Evolutionary conservation across 495 filamentous ascomycete genomes (phyloP).

Genomic region (Corynascus novoguineensis): DNA sequence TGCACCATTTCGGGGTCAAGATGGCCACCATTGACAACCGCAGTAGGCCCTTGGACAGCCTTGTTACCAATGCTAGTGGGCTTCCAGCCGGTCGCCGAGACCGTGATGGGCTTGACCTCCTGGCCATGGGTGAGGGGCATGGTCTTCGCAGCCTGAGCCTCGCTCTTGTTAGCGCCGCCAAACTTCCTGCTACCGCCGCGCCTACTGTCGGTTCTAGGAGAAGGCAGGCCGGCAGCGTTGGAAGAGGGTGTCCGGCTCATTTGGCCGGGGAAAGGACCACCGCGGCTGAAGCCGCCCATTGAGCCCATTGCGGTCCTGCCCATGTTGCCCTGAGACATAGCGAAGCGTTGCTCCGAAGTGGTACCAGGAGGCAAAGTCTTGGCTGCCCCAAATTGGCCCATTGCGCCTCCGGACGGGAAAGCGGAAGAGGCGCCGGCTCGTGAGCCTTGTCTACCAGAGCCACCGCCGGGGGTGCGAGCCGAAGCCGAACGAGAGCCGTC

Average conservation of each 20-base stretch:
- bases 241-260: conserved; percentile 48
- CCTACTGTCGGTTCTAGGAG: conserved; percentile 48
- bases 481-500: conserved; percentile 67
- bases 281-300: conserved; percentile 53
- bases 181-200: conserved; percentile 52
- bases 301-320: conserved; percentile 47
- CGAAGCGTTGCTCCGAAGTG: conserved; percentile 60
- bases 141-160: conserved; percentile 62
- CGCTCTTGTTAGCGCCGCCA: conserved; percentile 47
- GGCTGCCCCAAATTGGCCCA: conserved; percentile 62
- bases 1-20: conserved; percentile 92
- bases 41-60: conserved; percentile 29
- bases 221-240: conserved; percentile 40
- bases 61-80: conserved; percentile 61
- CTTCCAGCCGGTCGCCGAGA: conserved; percentile 78
- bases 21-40: conserved; percentile 47
- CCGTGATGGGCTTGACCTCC: conserved; percentile 72
- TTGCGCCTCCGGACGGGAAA: conserved; percentile 46
- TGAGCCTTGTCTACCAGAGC: conserved; percentile 45
- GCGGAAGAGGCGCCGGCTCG: conserved; percentile 36
- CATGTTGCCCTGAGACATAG: conserved; percentile 38
- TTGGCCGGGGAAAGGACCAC: conserved; percentile 53
- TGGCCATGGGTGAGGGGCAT: conserved; percentile 83
- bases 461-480: conserved; percentile 56
- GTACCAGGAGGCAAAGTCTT: conserved; percentile 62